Evolutionary conservation across 2,329 filamentous ascomycete species (phyloP), one percentile per base, ranked within the genome.

Genomic region (Aspergillus japonicus): DNA sequence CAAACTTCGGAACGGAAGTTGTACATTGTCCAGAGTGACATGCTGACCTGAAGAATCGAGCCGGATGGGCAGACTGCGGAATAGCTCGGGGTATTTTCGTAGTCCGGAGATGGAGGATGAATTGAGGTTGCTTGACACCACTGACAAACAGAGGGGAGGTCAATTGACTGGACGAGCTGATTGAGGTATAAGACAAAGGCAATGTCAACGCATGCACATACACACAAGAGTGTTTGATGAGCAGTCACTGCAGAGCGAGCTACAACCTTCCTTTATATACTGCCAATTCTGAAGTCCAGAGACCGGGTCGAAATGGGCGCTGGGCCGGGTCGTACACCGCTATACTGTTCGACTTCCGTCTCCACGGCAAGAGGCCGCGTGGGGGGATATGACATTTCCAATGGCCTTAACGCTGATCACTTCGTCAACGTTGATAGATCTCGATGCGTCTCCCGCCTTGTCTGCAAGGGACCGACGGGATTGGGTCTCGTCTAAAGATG

Each of bases 401-500:
- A 48, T 59, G 47, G 48, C 54, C 57, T 51, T 44, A 56, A 35
- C 31, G 47, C 26, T 53, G 56, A 61, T 56, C 52, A 54, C 58
- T 57, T 31, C 44, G 42, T 21, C 57, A 63, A 57, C 26, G 7
- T 26, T 50, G 59, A 59, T 50, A 50, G 33, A 62, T 58, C 54
- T 55, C 59, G 51, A 60, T 62, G 54, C 48, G 14, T 55, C 56
- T 58, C 55, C 56, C 39, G 56, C 14, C 44, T 14, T 31, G 55
- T 23, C 66, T 68, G 66, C 66, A 68, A 66, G 64, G 62, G 61
- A 60, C 65, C 66, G 66, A 61, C 60, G 64, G 62, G 61, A 61
- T 48, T 55, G 59, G 51, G 58, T 51, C 52, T 58, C 59, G 59
- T 63, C 55, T 29, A 29, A 29, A 50, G 19, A 47, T 56, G 61